Evolutionary conservation across 2,329 filamentous ascomycete genomes (phyloP), one percentile per base, ranked within the genome.

Genomic region (Tolypocladium amazonense): DNA sequence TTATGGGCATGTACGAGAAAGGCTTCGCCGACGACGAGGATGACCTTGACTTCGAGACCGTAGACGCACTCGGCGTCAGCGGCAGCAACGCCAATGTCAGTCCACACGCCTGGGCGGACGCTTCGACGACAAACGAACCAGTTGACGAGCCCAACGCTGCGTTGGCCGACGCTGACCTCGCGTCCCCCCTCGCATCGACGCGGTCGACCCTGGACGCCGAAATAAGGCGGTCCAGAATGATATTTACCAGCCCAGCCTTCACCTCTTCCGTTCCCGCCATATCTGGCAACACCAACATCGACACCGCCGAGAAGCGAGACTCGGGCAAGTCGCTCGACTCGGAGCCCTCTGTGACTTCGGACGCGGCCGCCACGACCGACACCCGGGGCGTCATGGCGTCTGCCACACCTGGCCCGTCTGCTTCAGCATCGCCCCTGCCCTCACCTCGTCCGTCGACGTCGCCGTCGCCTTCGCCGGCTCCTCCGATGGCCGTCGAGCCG

Each of bases 1-100:
- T 91, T 59, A 87, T 90, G 73, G 85, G 82, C 68, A 86, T 87
- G 77, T 88, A 88, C 70, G 85, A 86, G 68, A 78, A 80, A 64
- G 85, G 84, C 15, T 88, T 88, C 66, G 73, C 72, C 62, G 75
- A 77, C 65, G 76, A 76, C 65, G 72, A 52, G 47, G 27, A 53
- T 18, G 20, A 56, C 33, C 18, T 47, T 59, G 47, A 58, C 35
- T 18, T 38, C 35, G 52, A 59, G 30, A 52, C 57, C 47, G 50
- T 14, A n/a, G 50, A 35, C 50, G 50, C 50, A 14, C 45, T 52
- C 52, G 58, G 56, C 54, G 54, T 58, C 56, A 18, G 53, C 11
- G 47, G 58, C 35, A 20, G 38, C 38, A 25, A 33, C 38, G 38
- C 43, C 41, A 30, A 7, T 27, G 37, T 43, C 39, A 47, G 30